These are phyloP conservation scores for Posidonia australis DNA, from an alignment of 106 monocot species.

Conservation along the genomic window DNA sequence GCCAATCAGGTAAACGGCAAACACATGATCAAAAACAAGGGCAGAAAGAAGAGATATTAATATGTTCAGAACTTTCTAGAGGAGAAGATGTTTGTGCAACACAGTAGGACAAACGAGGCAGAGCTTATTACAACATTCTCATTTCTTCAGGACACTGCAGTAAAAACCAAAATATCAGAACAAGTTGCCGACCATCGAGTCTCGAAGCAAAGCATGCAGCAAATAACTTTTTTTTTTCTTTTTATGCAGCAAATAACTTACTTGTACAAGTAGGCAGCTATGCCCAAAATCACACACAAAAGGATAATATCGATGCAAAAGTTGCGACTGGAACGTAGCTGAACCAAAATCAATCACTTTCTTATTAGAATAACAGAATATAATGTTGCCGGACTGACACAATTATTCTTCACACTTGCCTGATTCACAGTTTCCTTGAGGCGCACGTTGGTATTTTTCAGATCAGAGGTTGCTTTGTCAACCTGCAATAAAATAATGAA, in stretches of 20 bases:
- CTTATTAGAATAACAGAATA: neutral
- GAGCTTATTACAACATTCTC: neutral
- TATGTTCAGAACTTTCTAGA: too few species aligned
- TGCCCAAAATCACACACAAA: constrained; percentile 78
- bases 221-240: too few species aligned
- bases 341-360: constrained; percentile 6
- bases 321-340: constrained; percentile 95
- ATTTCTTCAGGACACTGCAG: constrained; percentile 23
- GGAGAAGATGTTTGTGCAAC: too few species aligned
- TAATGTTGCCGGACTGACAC: neutral
- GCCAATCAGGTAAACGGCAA: too few species aligned
- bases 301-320: constrained; percentile 87
- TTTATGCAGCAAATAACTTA: constrained; percentile 47
- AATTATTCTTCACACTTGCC: constrained; percentile 17
- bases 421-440: constrained; percentile 86
- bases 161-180: neutral
- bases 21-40: too few species aligned
- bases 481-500: constrained; percentile 27
- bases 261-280: constrained; percentile 93
- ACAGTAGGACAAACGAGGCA: too few species aligned
- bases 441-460: constrained; percentile 94
- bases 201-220: neutral
- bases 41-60: too few species aligned
- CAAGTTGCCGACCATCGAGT: neutral
- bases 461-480: constrained; percentile 61